Base-by-base conservation (phyloP, 139 green algal species). In the Haematococcus sp. region DNA sequence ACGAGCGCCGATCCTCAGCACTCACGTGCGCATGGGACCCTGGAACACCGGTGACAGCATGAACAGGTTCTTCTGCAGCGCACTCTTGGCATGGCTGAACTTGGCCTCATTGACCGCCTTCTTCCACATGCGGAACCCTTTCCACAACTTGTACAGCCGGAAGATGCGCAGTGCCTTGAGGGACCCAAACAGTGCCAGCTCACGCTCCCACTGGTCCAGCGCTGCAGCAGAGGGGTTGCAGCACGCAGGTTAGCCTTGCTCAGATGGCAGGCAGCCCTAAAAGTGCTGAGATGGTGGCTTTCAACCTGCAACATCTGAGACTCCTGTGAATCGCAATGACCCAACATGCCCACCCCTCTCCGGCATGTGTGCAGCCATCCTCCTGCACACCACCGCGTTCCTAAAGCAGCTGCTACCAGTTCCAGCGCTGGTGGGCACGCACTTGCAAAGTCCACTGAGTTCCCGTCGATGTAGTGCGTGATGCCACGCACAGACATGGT, bases 131-230 rank as follows among this genome's bases (percentile, higher is more conserved):
- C 79, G 73, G 85, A 94, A 93, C 3, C 55, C 73, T 76, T 94
- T 94, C 88, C 90, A 94, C 25, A 90, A 61, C 67, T 88, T 90
- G 86, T 91, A 93, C 74, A 89, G 72, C 51, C 79, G 75, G 81
- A 94, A 94, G 15, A 86, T 65, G 33, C 72, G 72, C 22, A 95
- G 81, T 31, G 73, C 63, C 68, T 87, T 89, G 19, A 96, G 79
- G 11, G 66, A 52, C 4, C 79, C 79, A 74, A 87, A 96, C n/a
- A 93, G 78, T 58, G 86, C 73, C 71, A 93, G 79, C 77, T 96
- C 88, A 19, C 85, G 82, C 83, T 93, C 86, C 86, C 87, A 96
- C 33, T 91, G 84, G 25, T 90, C 86, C 33, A 96, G 79, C 0
- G 70, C 85, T 87, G 77, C 61, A 52, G 11, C 25, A 35, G 28